A percentile compares a stretch with the other conserved stretches of the same genome.
phyloP scores from a whole-genome alignment of 2,329 filamentous ascomycete genomes.

The Claviceps maximensis region DNA sequence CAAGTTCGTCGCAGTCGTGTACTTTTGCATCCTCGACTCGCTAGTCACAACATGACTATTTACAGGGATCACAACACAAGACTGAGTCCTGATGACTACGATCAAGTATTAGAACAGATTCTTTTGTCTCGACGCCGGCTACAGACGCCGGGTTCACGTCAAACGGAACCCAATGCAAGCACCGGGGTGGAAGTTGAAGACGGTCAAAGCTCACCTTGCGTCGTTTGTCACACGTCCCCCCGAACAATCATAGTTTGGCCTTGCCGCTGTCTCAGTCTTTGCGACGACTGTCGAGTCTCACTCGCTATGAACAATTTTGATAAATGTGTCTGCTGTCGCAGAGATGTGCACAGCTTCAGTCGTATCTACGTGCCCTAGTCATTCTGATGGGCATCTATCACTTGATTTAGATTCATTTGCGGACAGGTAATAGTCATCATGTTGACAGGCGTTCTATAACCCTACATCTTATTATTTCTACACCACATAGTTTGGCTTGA shows the following conservation, averaged over 20 bases:
- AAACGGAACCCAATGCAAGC: neutral
- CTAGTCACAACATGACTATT: slow-evolving; percentile 6
- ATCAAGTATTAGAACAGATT: slow-evolving; percentile 46
- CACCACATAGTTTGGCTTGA: neutral
- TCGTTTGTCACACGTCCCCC: slow-evolving; percentile 80
- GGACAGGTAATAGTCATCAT: neutral
- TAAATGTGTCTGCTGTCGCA: slow-evolving; percentile 86
- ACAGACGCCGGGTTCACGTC: neutral
- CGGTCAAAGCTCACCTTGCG: slow-evolving; percentile 64
- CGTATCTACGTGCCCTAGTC: slow-evolving; percentile 67
- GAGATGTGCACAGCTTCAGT: slow-evolving; percentile 79
- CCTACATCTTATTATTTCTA: neutral
- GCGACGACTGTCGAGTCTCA: slow-evolving; percentile 87
- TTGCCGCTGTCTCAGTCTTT: slow-evolving; percentile 84
- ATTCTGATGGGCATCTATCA: neutral
- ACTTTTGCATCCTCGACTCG: slow-evolving; percentile 19
- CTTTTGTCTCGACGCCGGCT: slow-evolving; percentile 37
- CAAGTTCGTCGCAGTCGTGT: slow-evolving; percentile 59
- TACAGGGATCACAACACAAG: slow-evolving; percentile 18
- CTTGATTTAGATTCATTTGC: neutral
- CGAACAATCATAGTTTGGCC: slow-evolving; percentile 92
- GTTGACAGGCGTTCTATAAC: neutral
- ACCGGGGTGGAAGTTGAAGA: slow-evolving; percentile 47
- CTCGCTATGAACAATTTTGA: slow-evolving; percentile 96
- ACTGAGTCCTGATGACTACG: slow-evolving; percentile 40